Conservation (phyloP, 2,329 filamentous ascomycete genomes). For the Allantophomopsis lycopodina region DNA sequence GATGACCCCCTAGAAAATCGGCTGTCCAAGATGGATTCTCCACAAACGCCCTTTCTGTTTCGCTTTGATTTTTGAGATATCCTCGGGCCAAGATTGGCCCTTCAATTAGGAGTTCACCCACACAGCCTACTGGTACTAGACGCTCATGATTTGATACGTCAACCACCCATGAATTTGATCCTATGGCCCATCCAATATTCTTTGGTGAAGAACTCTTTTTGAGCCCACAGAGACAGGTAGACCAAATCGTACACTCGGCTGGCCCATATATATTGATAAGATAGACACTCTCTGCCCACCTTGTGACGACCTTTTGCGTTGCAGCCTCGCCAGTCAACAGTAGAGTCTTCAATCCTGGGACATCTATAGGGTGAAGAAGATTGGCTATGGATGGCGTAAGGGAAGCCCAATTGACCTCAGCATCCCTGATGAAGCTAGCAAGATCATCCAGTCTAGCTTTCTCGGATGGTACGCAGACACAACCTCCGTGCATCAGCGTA, state of each 20-base stretch:
- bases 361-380: neutral
- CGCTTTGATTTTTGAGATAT: slow-evolving; percentile 69
- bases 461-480: neutral
- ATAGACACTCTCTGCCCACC: neutral
- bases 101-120: slow-evolving; percentile 61
- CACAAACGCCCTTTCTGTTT: slow-evolving; percentile 62
- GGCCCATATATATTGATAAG: slow-evolving; percentile 4
- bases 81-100: slow-evolving; percentile 66
- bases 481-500: neutral
- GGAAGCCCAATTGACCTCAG: neutral
- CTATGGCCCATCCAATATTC: slow-evolving; percentile 13
- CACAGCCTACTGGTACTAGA: too few relatives aligned
- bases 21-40: slow-evolving; percentile 9
- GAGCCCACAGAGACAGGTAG: slow-evolving; percentile 1
- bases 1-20: slow-evolving; percentile 17
- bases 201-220: slow-evolving; percentile 13
- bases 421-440: neutral
- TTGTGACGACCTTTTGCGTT: slow-evolving; percentile 14
- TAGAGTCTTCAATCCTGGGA: neutral
- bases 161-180: too few relatives aligned
- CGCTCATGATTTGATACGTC: too few relatives aligned
- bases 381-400: neutral
- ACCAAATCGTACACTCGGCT: slow-evolving; percentile 1
- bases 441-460: slow-evolving; percentile 1
- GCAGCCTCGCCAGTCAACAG: slow-evolving; percentile 53